Base-by-base conservation (phyloP, 306 rosid genomes). In the Medicago lupulina region DNA sequence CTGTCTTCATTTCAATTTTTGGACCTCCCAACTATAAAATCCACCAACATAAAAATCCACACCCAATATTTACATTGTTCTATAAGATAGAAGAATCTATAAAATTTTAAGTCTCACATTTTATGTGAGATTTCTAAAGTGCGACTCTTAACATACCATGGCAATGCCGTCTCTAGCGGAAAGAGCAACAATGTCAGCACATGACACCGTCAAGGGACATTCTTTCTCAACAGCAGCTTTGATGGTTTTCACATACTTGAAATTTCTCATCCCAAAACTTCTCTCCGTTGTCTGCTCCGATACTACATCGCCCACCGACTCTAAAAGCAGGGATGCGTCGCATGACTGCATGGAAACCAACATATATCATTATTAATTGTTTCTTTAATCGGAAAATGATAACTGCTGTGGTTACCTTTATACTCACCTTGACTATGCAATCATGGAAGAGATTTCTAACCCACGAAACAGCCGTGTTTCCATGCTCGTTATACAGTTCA, bases 371-470 rank as follows among this genome's bases (percentile, higher is more conserved):
- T 51, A 16, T 19, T 8, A 8, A 54, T 46, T 34, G 38, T 7
- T 34, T 34, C 38, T 34, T 34, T 46, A 46, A 46, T 46, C 28
- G 3, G 5, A 17, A 54, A 18, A 8, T 0, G 1, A 7, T 2
- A 16, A 1, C 6, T 51, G 58, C 4, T 51, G 4, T 3, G 2
- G 19, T n/a, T 53, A 53, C 0, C 0, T 21, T 15, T 31, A 1
- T 34, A 16, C 61, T 4, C 12, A 93, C 98, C 97, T 90, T 73
- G 23, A 93, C 96, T 18, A 89, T 34, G 78, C 99, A 92, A 57
- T 92, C 97, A 44, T 95, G 97, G 90, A 95, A 95, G 74, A 90
- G 97, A 83, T 95, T 95, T 89, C 99, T 83, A 23, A 95, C 58
- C 99, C 97, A 95, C 0, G 97, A 89, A 69, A 90, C 83, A 6